phyloP scores from a whole-genome alignment of 2,329 filamentous ascomycete genomes.

The Arthrinium phaeospermum region DNA sequence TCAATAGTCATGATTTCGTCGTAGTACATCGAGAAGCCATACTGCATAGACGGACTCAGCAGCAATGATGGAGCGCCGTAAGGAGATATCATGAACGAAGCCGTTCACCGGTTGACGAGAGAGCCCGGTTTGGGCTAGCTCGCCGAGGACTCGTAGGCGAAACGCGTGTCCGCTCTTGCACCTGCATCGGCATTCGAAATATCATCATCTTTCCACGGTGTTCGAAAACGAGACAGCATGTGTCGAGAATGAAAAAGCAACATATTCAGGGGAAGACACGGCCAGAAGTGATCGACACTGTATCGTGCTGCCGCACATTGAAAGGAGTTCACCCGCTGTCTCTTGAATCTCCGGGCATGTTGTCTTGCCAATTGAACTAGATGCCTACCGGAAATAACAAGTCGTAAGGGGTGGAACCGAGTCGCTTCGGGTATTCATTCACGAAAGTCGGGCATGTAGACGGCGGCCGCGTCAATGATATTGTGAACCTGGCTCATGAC shows the following conservation, averaged over 20 bases:
- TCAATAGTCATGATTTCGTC: not conserved
- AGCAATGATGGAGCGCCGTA: not conserved
- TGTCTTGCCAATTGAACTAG: not conserved
- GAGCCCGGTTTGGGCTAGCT: not conserved
- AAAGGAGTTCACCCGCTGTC: not conserved
- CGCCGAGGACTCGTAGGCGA: not conserved
- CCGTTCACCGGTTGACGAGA: not conserved
- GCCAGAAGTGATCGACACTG: not conserved
- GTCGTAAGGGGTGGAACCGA: not conserved
- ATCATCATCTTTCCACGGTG: not conserved
- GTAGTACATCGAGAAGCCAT: not conserved
- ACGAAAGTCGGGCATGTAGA: not conserved
- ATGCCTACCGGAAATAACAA: not conserved
- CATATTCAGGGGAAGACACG: constrained; percentile 1
- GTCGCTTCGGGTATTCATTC: not conserved
- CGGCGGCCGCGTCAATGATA: not conserved
- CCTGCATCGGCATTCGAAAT: not conserved
- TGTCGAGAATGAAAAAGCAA: not conserved
- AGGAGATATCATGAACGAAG: constrained; percentile 2
- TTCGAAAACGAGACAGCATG: not conserved
- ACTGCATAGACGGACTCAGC: not conserved
- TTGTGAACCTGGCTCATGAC: not conserved
- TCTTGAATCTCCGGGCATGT: not conserved
- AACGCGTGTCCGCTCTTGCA: not conserved
- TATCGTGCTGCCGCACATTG: not conserved